phyloP scores from a whole-genome alignment of 2,329 filamentous ascomycete species.

The Ophiostoma himal-ulmi region DNA sequence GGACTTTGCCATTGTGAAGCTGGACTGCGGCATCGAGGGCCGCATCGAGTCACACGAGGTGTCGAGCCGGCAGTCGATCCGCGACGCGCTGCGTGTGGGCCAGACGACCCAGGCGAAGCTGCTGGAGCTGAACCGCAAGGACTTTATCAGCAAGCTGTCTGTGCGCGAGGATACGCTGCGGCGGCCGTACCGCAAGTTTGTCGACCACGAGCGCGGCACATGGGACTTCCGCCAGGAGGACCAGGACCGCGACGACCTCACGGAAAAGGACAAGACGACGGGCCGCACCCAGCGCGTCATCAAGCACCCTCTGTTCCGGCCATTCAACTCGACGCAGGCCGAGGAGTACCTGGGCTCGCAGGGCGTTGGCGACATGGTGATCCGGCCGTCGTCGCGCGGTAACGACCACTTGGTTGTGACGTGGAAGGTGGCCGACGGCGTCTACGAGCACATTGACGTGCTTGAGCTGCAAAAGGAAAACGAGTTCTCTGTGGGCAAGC shows the following conservation, averaged over 20 bases:
- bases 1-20: slow-evolving; percentile 85
- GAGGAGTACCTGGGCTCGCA: slow-evolving; percentile 89
- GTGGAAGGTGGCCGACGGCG: slow-evolving; percentile 93
- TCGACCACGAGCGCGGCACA: slow-evolving; percentile 68
- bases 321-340: slow-evolving; percentile 86
- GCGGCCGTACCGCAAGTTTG: slow-evolving; percentile 61
- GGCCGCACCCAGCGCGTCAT: slow-evolving; percentile 89
- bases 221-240: slow-evolving; percentile 84
- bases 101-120: slow-evolving; percentile 88
- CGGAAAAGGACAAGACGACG: slow-evolving; percentile 78
- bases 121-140: slow-evolving; percentile 77
- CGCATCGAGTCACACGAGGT: slow-evolving; percentile 78
- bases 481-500: slow-evolving; percentile 86
- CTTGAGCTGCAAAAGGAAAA: slow-evolving; percentile 95
- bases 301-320: slow-evolving; percentile 93
- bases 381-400: slow-evolving; percentile 90
- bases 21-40: slow-evolving; percentile 92
- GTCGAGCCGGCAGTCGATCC: slow-evolving; percentile 64
- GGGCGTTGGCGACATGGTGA: slow-evolving; percentile 82
- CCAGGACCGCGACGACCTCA: slow-evolving; percentile 73
- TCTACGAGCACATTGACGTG: slow-evolving; percentile 98
- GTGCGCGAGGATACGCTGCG: slow-evolving; percentile 76
- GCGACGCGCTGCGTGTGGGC: slow-evolving; percentile 67
- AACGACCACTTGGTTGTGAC: slow-evolving; percentile 93
- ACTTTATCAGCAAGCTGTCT: slow-evolving; percentile 76